Base-by-base conservation (phyloP, 2,329 filamentous ascomycete species). In the Arthrinium phaeospermum region DNA sequence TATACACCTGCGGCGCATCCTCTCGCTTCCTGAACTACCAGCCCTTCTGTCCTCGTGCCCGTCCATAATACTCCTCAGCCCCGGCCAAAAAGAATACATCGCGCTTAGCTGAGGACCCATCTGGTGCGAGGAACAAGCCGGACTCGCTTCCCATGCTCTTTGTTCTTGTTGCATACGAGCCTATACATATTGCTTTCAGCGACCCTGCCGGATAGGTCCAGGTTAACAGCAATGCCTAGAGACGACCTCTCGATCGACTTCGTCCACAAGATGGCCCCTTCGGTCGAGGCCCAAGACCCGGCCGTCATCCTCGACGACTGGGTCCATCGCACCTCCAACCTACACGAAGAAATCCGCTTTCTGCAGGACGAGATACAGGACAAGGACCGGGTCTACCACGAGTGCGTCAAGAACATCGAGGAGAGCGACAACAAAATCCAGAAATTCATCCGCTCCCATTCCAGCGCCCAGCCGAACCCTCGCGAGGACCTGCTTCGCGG, bases 341-440 rank as follows among this genome's bases (percentile, higher is more conserved):
- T 96, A 41, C 93, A 93, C 74, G 92, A 94, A 75, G 94, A 96
- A 83, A 91, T 96, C 73, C 91, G 92, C 27, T 95, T 95, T 83
- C 88, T 96, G 74, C 92, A 95, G 78, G 93, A 95, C 79, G 94
- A 96, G 83, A 93, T 96, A 75, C 87, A 91, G 79, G 92, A 93
- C 80, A 96, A 95, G 81, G 94, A 97, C 80, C 88, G 89, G 69
- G 87, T 91, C 75, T 92, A 94, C 76, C 86, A 90, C 78, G 91
- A 94, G 68, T 91, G 92, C 79, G 85, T 91, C 72, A 87, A 90
- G 74, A 87, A 89, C 75, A 94, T 95, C 78, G 89, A 91, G 53
- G 91, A 92, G 72, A 91, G 92, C 75, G 94, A 97, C 79, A 87
- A 83, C 70, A 91, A 91, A 78, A 90, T 96, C 53, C 94, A 97